Evolutionary conservation across 768 basidiomycete genomes (phyloP), one percentile per base, ranked within the genome.

Genomic region (Rhizopogon vesiculosus): DNA sequence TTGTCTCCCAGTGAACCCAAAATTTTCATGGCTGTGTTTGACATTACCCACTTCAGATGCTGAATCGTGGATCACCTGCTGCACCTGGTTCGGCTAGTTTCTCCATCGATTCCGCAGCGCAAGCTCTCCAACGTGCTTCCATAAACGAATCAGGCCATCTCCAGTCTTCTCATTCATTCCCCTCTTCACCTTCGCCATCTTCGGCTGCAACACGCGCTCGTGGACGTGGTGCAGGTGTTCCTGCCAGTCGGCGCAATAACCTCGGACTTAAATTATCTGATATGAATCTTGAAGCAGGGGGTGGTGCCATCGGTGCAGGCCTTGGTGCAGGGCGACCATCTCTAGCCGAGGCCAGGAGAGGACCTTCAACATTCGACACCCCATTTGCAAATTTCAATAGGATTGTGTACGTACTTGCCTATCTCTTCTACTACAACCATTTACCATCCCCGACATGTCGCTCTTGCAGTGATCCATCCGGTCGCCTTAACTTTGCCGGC

Each of bases 321-420:
- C 79, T 92, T 33, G 89, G 89, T 35, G 79, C 81, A 48, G 86
- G 87, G 41, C 79, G 84, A 54, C 85, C 85, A 16, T 72, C 76
- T 18, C 63, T 81, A 40, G 74, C 77, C 51, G 74, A 73, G 57
- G 72, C 65, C 62, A 76, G 57, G 56, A 63, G 66, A 41, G 65
- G 71, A 7, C 65, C 74, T 35, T 60, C 69, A 45, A 77, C 78
- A 45, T 79, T 83, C 60, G 81, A 76, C 59, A 89, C 89, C 38
- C 93, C 93, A 22, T 98, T 98, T 74, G 78, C 89, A 33, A 96
- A 93, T 68, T 97, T 98, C 71, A 84, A 85, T 58, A 92, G 87
- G 74, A 95, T 97, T 64, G 92, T 97, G 91, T 95, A 78, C 45
- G 91, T 81, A 31, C 45, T 61, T 55, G 49, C 28, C 55, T 51